Evolutionary conservation across 2,329 filamentous ascomycete species (phyloP).

Genomic region (Penicillium sp.): DNA sequence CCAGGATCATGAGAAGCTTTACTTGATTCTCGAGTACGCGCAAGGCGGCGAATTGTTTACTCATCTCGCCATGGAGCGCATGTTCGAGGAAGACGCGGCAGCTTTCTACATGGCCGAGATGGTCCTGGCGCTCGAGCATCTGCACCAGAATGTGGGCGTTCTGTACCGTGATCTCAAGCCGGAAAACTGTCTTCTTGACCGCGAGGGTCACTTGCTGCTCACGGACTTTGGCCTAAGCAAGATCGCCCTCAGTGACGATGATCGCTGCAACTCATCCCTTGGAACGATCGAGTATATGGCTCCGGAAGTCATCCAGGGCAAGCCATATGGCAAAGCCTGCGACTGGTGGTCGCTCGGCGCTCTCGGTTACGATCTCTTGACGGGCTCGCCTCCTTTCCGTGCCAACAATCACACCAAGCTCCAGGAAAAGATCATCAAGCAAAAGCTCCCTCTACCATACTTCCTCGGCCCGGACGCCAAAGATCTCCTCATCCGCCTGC

Average conservation of each 20-base stretch:
- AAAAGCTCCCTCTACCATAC: conserved; percentile 83
- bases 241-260: conserved; percentile 68
- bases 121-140: conserved; percentile 84
- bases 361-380: conserved; percentile 85
- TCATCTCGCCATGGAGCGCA: conserved; percentile 87
- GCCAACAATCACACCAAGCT: conserved; percentile 91
- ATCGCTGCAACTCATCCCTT: conserved; percentile 77
- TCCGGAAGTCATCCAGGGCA: conserved; percentile 82
- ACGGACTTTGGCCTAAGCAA: conserved; percentile 98
- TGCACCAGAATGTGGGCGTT: conserved; percentile 86
- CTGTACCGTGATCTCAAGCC: conserved; percentile 97
- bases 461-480: conserved; percentile 89
- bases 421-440: conserved; percentile 89
- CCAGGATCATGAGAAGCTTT: conserved; percentile 95
- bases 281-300: conserved; percentile 99
- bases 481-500: conserved; percentile 79
- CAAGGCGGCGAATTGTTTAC: conserved; percentile 95
- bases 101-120: conserved; percentile 99
- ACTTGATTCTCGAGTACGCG: conserved; percentile 94
- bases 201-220: conserved; percentile 83
- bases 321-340: conserved; percentile 86
- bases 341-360: conserved; percentile 99
- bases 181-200: conserved; percentile 90
- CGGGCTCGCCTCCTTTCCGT: conserved; percentile 82
- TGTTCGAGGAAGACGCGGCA: conserved; percentile 84